These are phyloP conservation scores for Oryza meridionalis DNA, from an alignment of 176 grass and related monocot genomes.

Conservation along the genomic window DNA sequence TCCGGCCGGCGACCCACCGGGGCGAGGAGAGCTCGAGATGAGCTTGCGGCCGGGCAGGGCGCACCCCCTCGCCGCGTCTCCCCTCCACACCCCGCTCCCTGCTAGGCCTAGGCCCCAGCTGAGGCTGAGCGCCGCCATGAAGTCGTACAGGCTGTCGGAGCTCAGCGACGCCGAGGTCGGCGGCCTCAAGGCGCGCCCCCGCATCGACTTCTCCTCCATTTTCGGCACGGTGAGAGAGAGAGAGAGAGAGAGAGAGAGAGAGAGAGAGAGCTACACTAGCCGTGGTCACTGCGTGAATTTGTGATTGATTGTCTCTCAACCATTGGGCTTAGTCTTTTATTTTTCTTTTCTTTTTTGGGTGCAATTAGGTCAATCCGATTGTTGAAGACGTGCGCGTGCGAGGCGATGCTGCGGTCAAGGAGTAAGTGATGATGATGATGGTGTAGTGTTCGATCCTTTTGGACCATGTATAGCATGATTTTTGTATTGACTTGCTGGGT, in stretches of 20 bases:
- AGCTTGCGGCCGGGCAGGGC: background rate
- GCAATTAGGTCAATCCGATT: constrained; percentile 79
- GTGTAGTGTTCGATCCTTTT: background rate
- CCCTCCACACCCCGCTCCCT: background rate
- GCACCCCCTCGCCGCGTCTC: background rate
- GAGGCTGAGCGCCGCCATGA: constrained; percentile 66
- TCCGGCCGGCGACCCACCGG: background rate
- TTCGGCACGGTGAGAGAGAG: constrained; percentile 59
- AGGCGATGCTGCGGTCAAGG: constrained; percentile 85
- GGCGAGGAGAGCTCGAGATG: background rate
- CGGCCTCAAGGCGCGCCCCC: constrained; percentile 80
- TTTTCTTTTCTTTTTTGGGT: background rate
- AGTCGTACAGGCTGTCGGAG: constrained; percentile 81
- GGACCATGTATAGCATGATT: background rate
- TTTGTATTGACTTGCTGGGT: constrained; percentile 14
- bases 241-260: too few relatives aligned
- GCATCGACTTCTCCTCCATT: constrained; percentile 94
- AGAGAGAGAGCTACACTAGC: background rate
- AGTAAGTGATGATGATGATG: constrained; percentile 52
- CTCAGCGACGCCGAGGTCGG: constrained; percentile 69
- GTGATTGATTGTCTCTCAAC: constrained; percentile 1
- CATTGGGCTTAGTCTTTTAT: background rate
- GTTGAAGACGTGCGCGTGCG: constrained; percentile 81
- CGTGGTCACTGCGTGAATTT: background rate
- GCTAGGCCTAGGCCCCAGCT: background rate